phyloP scores from a whole-genome alignment of 768 basidiomycete genomes.

The Amanita muscaria region DNA sequence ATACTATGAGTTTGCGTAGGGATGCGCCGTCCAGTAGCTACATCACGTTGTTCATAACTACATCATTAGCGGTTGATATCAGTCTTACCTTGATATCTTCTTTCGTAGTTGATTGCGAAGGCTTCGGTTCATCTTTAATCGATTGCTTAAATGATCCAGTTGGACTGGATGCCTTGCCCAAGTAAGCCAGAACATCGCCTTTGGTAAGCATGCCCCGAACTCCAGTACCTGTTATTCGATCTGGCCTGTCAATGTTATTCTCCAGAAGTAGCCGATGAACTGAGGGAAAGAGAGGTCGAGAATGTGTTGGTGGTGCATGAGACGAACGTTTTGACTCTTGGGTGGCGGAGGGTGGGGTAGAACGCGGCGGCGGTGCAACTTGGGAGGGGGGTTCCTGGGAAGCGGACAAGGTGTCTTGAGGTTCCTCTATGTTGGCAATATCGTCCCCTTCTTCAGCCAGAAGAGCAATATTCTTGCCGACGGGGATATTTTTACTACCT shows the following conservation, averaged over 20 bases:
- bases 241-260: slow-evolving; percentile 47
- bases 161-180: slow-evolving; percentile 77
- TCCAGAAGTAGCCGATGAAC: slow-evolving; percentile 76
- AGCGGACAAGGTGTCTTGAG: slow-evolving; percentile 31
- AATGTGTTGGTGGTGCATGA: slow-evolving; percentile 36
- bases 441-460: slow-evolving; percentile 96
- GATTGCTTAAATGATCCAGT: slow-evolving; percentile 59
- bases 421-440: slow-evolving; percentile 71
- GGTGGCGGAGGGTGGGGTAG: slow-evolving; percentile 19
- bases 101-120: slow-evolving; percentile 25
- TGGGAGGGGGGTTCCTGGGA: too few species aligned
- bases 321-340: slow-evolving; percentile 23
- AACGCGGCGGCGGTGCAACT: slow-evolving; percentile 18
- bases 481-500: slow-evolving; percentile 76
- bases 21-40: slow-evolving; percentile 55
- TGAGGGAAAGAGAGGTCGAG: slow-evolving; percentile 81
- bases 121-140: slow-evolving; percentile 28
- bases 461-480: slow-evolving; percentile 86
- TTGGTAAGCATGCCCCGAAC: slow-evolving; percentile 92
- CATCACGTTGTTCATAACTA: background rate
- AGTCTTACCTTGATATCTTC: slow-evolving; percentile 30
- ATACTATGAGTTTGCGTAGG: slow-evolving; percentile 58
- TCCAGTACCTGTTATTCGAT: slow-evolving; percentile 80
- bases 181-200: slow-evolving; percentile 82
- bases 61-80: background rate